Evolutionary conservation across 2,329 filamentous ascomycete genomes (phyloP).

Genomic region (Xylaria hypoxylon): DNA sequence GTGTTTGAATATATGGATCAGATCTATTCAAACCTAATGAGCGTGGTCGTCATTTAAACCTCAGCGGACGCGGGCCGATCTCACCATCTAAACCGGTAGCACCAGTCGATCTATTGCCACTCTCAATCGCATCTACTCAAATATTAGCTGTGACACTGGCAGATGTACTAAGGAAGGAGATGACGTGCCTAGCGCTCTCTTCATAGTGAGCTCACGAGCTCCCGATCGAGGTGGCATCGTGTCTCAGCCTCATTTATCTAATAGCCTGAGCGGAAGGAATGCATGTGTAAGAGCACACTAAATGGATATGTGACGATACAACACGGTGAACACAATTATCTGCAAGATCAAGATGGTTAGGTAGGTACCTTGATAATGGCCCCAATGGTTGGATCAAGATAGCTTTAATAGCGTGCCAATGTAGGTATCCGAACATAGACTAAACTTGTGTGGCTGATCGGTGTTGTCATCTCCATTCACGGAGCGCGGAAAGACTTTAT

Average conservation of each 20-base stretch:
- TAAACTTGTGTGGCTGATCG: not conserved
- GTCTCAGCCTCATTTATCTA: conserved; percentile 16
- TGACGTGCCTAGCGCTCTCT: conserved; percentile 45
- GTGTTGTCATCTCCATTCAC: conserved; percentile 12
- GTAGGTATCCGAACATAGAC: not conserved
- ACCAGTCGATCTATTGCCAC: conserved; percentile 43
- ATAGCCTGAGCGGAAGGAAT: not conserved
- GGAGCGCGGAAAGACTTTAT: conserved; percentile 11
- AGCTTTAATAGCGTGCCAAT: conserved; percentile 9
- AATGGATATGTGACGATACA: not conserved
- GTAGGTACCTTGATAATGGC: not conserved
- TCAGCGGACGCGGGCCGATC: not conserved
- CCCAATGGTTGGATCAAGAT: not conserved
- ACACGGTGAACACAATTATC: not conserved
- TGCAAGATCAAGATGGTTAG: not conserved
- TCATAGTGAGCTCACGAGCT: conserved; percentile 46
- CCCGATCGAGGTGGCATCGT: conserved; percentile 47
- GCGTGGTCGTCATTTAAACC: not conserved
- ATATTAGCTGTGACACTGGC: conserved; percentile 32
- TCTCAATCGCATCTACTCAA: conserved; percentile 45
- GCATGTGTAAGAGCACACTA: conserved; percentile 10
- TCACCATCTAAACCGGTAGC: conserved; percentile 48
- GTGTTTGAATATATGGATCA: conserved; percentile 50
- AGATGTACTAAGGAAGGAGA: not conserved
- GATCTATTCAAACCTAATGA: conserved; percentile 39